Evolutionary conservation across 768 basidiomycete species (phyloP).

Genomic region (Mycena floridula): DNA sequence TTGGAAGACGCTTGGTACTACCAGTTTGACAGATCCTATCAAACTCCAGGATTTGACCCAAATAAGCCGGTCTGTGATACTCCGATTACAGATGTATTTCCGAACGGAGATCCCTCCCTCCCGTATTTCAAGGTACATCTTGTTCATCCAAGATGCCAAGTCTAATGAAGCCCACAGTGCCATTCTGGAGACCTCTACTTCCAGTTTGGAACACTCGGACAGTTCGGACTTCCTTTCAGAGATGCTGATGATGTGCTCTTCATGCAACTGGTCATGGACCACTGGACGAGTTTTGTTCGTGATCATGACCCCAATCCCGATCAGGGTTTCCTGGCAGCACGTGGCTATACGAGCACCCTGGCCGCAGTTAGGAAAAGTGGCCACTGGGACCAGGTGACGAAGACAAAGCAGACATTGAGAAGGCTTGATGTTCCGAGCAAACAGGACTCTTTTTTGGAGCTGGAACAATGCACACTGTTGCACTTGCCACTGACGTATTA

Average conservation of each 20-base stretch:
- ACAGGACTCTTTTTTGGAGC: neutral
- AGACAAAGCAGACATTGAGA: constrained; percentile 10
- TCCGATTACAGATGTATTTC: constrained; percentile 32
- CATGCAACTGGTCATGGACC: constrained; percentile 35
- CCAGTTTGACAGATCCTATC: constrained; percentile 41
- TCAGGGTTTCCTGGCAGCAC: constrained; percentile 30
- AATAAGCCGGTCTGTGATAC: constrained; percentile 38
- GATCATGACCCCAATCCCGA: constrained; percentile 43
- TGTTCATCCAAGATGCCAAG: constrained; percentile 25
- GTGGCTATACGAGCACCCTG: constrained; percentile 33
- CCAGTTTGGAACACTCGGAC: constrained; percentile 29
- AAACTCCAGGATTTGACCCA: constrained; percentile 34
- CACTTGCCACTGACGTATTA: neutral
- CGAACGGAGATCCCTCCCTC: constrained; percentile 37
- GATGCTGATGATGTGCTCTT: constrained; percentile 40
- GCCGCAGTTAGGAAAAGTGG: constrained; percentile 21
- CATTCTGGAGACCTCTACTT: constrained; percentile 27
- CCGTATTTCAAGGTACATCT: constrained; percentile 42
- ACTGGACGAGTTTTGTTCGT: constrained; percentile 42
- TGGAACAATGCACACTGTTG: neutral
- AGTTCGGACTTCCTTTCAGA: constrained; percentile 33
- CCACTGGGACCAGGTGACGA: constrained; percentile 28
- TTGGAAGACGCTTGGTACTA: constrained; percentile 39
- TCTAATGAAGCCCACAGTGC: constrained; percentile 26
- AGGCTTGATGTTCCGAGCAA: neutral